Percentiles rank a stretch among this genome's conserved stretches.
phyloP scores from a whole-genome alignment of 768 basidiomycete genomes.

The Macrolepiota fuliginosa region DNA sequence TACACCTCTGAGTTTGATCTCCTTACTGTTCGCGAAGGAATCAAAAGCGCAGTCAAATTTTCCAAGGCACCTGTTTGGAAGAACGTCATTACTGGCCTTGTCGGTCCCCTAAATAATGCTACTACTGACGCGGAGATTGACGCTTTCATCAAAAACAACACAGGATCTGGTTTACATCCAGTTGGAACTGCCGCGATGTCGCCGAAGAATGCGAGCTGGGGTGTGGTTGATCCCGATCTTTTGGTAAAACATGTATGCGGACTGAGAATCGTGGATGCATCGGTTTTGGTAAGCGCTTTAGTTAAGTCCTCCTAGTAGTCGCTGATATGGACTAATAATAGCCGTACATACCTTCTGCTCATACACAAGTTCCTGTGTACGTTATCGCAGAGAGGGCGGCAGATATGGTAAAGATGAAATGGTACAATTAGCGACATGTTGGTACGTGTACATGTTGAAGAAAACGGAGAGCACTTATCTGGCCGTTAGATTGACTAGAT shows the following conservation, averaged over 20 bases:
- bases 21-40: constrained; percentile 17
- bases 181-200: too few species aligned
- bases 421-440: too few species aligned
- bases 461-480: too few species aligned
- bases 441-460: too few species aligned
- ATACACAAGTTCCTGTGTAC: too few species aligned
- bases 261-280: too few species aligned
- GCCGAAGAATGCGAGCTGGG: constrained; percentile 20
- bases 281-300: constrained; percentile 27
- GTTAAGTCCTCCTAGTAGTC: neutral
- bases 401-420: constrained; percentile 13
- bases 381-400: constrained; percentile 17
- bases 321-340: neutral
- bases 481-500: too few species aligned
- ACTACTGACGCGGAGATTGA: constrained; percentile 13
- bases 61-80: constrained; percentile 18
- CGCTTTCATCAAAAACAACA: constrained; percentile 19
- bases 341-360: too few species aligned
- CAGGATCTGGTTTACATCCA: constrained; percentile 27
- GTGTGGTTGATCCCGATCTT: too few species aligned
- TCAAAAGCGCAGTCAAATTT: constrained; percentile 19
- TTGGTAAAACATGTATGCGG: too few species aligned
- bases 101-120: constrained; percentile 4
- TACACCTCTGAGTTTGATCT: constrained; percentile 14
- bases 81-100: constrained; percentile 14